These are phyloP conservation scores for Fusarium illudens DNA, from an alignment of 2,329 filamentous ascomycete species.

Conservation along the genomic window DNA sequence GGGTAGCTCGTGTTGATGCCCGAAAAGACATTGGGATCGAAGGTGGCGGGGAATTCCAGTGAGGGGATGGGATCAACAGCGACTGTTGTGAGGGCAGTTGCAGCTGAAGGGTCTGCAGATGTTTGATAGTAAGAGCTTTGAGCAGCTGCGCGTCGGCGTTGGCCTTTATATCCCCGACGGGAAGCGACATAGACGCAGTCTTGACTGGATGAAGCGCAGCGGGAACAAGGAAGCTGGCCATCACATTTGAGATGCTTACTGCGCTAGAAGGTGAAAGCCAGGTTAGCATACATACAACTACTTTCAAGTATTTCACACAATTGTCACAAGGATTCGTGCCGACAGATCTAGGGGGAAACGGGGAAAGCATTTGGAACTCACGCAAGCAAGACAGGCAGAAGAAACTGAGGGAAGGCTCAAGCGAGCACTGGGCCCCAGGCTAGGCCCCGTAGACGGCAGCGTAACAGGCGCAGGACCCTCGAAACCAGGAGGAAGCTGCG, in stretches of 20 bases:
- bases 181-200: conserved; percentile 77
- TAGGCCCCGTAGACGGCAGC: neutral
- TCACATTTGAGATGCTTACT: conserved; percentile 79
- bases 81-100: neutral
- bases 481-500: neutral
- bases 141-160: conserved; percentile 44
- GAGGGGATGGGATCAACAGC: neutral
- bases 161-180: conserved; percentile 75
- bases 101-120: conserved; percentile 44
- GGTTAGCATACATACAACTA: conserved; percentile 5
- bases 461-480: neutral
- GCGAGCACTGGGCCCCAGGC: neutral
- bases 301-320: neutral
- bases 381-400: conserved; percentile 63
- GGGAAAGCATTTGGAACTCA: conserved; percentile 46
- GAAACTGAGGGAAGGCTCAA: conserved; percentile 47
- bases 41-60: conserved; percentile 21
- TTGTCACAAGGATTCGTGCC: neutral
- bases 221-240: conserved; percentile 72
- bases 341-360: neutral
- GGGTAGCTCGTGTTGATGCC: neutral
- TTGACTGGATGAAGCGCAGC: conserved; percentile 65
- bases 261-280: conserved; percentile 50
- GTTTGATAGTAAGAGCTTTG: conserved; percentile 55
- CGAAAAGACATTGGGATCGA: neutral